A percentile compares a stretch with the other conserved stretches of the same genome.
Conservation (phyloP, 208 protist genomes). For the Leishmania aethiopica region DNA sequence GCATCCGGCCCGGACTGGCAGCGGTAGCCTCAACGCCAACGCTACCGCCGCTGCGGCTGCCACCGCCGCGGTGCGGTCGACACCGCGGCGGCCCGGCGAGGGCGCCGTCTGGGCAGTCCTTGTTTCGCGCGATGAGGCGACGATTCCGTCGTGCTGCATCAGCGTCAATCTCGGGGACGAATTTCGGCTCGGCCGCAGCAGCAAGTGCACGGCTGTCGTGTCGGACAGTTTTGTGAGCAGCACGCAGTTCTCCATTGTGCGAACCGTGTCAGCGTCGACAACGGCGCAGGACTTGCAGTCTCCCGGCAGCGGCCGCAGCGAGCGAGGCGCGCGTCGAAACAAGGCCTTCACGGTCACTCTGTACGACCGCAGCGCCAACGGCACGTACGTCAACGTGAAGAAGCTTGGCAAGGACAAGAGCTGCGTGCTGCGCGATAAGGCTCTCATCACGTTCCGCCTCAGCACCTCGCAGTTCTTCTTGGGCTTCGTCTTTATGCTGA, state of each 20-base stretch:
- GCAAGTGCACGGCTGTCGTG: conserved; percentile 74
- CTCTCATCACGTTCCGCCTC: conserved; percentile 85
- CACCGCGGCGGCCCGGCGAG: conserved; percentile 19
- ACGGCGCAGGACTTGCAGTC: conserved; percentile 24
- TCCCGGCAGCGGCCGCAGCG: conserved; percentile 25
- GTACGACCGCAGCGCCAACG: conserved; percentile 81
- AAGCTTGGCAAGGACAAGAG: conserved; percentile 79
- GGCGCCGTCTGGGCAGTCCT: conserved; percentile 73
- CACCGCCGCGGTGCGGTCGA: neutral
- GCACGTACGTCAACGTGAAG: conserved; percentile 91
- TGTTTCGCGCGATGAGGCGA: conserved; percentile 71
- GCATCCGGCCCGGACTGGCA: conserved; percentile 17
- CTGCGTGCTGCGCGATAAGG: conserved; percentile 69
- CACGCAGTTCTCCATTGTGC: conserved; percentile 81
- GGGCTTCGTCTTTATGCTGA: conserved; percentile 85
- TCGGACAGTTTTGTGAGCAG: conserved; percentile 83
- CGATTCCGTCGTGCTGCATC: conserved; percentile 74
- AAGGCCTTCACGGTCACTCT: conserved; percentile 47
- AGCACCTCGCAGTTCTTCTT: conserved; percentile 87
- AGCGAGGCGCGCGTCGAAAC: conserved; percentile 19
- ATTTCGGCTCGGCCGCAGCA: conserved; percentile 87
- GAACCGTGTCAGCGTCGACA: conserved; percentile 28
- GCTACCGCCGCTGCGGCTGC: neutral
- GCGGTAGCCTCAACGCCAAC: conserved; percentile 7
- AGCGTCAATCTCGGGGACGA: conserved; percentile 46